Evolutionary conservation across 208 protist species (phyloP), one percentile per base, ranked within the genome.

Genomic region (Angomonas deanei): DNA sequence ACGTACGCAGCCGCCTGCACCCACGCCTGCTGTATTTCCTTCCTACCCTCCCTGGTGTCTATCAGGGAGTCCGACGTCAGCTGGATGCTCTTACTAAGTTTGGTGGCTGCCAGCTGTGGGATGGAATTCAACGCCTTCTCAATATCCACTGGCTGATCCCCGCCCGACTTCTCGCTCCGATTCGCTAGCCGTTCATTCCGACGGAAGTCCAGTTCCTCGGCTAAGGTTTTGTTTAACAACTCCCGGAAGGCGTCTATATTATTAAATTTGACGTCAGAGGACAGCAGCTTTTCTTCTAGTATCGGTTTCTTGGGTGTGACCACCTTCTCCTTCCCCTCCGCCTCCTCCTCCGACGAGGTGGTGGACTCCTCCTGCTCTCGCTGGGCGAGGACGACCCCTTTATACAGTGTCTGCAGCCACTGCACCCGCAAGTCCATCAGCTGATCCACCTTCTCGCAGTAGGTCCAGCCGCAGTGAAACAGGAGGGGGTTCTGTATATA

Each of bases 401-500:
- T 50, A 19, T 50, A 80, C 42, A 93, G 36, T 23, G 66, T 73
- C 8, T 66, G 59, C 36, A 89, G 31, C 81, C 82, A 89, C 23
- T 62, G 34, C 1, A 21, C 31, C n/a, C 82, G 77, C 5, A 93
- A 70, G 47, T 89, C 86, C 3, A 46, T 36, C 47, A 86, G 61
- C 0, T 71, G 54, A 64, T 93, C 86, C 21, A 58, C 74, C n/a
- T 71, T 61, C 1, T 46, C 62, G 55, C 86, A 93, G 66, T 80
- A 74, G 46, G 50, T 69, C 66, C 82, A 86, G 13, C 68, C 70
- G 49, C 86, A 93, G 1, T 71, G 67, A 47, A 89, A 92, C 13
- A 48, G 81, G 26, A 67, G 69, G 0, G 86, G 82, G 62, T 92
- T 92, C 2, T 76, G 86, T 26, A 92, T 87, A 59, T 76, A 89